These are phyloP conservation scores for Colletotrichum incanum DNA, from an alignment of 2,329 filamentous ascomycete species.

Conservation along the genomic window DNA sequence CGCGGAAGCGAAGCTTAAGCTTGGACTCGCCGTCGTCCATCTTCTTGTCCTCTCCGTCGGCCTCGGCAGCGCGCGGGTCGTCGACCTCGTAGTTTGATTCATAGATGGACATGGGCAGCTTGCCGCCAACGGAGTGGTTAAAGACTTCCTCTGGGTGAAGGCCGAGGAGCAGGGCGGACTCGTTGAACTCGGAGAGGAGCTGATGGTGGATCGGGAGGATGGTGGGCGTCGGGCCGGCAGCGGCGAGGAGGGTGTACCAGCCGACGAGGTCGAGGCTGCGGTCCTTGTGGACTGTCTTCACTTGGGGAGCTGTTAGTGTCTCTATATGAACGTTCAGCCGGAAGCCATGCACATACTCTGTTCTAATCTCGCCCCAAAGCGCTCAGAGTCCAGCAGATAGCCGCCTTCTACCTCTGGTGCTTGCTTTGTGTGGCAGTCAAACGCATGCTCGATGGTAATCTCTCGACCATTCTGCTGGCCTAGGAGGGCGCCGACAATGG, in stretches of 20 bases:
- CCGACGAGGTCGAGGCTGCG: conserved; percentile 89
- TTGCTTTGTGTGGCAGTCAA: conserved; percentile 79
- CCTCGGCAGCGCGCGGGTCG: conserved; percentile 58
- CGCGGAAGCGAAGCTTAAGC: conserved; percentile 81
- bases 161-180: conserved; percentile 88
- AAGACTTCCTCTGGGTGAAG: conserved; percentile 81
- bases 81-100: conserved; percentile 87
- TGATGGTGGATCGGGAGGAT: conserved; percentile 84
- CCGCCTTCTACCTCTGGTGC: conserved; percentile 66
- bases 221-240: conserved; percentile 78
- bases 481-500: conserved; percentile 88
- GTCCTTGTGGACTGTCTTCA: conserved; percentile 89
- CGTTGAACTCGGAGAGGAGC: conserved; percentile 82
- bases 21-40: conserved; percentile 76
- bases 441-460: conserved; percentile 93
- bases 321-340: neutral
- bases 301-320: conserved; percentile 59
- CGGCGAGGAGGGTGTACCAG: conserved; percentile 87
- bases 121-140: conserved; percentile 76
- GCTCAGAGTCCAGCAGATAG: conserved; percentile 75
- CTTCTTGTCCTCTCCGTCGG: conserved; percentile 76
- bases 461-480: conserved; percentile 93
- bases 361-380: conserved; percentile 85
- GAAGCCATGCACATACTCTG: conserved; percentile 75
- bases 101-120: conserved; percentile 91